These are phyloP conservation scores for Termitomyces sp. DNA, from an alignment of 768 basidiomycete genomes.

Conservation along the genomic window DNA sequence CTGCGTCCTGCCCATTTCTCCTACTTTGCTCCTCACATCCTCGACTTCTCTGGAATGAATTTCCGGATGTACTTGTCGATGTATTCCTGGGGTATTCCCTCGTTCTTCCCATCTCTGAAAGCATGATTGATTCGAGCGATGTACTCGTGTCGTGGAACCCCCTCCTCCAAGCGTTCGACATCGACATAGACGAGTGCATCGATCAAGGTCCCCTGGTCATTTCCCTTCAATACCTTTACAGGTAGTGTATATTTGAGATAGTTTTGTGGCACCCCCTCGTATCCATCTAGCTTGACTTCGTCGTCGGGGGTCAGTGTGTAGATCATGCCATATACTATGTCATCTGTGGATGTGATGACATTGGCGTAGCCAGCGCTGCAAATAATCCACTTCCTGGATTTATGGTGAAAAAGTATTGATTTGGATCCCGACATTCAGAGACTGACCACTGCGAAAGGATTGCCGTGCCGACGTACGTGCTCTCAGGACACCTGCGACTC, in stretches of 20 bases:
- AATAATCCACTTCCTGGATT: slow-evolving; percentile 47
- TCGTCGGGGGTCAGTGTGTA: slow-evolving; percentile 38
- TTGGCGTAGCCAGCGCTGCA: slow-evolving; percentile 40
- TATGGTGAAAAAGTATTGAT: background rate
- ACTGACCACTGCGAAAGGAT: slow-evolving; percentile 37
- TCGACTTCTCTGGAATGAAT: slow-evolving; percentile 28
- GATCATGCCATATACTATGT: slow-evolving; percentile 22
- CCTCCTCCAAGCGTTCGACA: slow-evolving; percentile 23
- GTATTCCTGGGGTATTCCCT: slow-evolving; percentile 37
- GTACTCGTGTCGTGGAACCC: slow-evolving; percentile 37
- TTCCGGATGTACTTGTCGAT: slow-evolving; percentile 40
- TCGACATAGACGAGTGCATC: slow-evolving; percentile 41
- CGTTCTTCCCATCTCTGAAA: slow-evolving; percentile 35
- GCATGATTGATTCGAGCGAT: slow-evolving; percentile 42
- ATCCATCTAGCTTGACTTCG: slow-evolving; percentile 38
- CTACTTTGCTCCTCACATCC: slow-evolving; percentile 3
- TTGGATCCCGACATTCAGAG: background rate
- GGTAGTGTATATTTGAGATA: slow-evolving; percentile 34
- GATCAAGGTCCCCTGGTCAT: slow-evolving; percentile 8
- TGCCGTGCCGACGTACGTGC: slow-evolving; percentile 36
- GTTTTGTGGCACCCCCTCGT: slow-evolving; percentile 32
- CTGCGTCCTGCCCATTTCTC: background rate
- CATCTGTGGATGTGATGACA: slow-evolving; percentile 34
- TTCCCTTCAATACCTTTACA: slow-evolving; percentile 20
- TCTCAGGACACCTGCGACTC: slow-evolving; percentile 42